Evolutionary conservation across 2,329 filamentous ascomycete genomes (phyloP).

Genomic region (Cladophialophora exuberans): DNA sequence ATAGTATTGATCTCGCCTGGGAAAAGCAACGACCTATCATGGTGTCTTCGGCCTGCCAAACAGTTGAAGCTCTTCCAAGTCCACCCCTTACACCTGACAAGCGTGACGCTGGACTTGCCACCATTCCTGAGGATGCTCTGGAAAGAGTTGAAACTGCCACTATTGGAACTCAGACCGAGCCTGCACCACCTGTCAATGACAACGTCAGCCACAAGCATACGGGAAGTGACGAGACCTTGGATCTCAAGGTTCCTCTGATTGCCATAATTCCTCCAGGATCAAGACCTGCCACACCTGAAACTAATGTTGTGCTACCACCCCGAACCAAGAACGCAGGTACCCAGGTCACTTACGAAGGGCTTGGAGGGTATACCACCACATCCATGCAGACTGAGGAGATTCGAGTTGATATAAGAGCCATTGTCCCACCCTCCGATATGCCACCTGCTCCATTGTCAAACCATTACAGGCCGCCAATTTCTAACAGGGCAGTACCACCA

Average conservation of each 20-base stretch:
- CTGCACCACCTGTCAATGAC: slow-evolving; percentile 8
- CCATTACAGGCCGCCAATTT: slow-evolving; percentile 40
- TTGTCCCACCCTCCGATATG: slow-evolving; percentile 75
- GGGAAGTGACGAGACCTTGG: slow-evolving; percentile 30
- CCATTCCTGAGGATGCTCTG: slow-evolving; percentile 29
- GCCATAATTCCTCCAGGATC: slow-evolving; percentile 87
- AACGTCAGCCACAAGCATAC: slow-evolving; percentile 27
- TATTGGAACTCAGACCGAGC: slow-evolving; percentile 31
- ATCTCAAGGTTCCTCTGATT: slow-evolving; percentile 76
- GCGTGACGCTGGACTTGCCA: slow-evolving; percentile 23
- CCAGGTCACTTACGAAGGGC: slow-evolving; percentile 67
- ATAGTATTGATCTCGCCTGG: slow-evolving; percentile 25
- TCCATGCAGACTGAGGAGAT: slow-evolving; percentile 91
- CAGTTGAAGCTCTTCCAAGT: slow-evolving; percentile 42
- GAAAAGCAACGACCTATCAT: slow-evolving; percentile 38
- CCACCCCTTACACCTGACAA: slow-evolving; percentile 42
- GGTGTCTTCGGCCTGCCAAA: slow-evolving; percentile 49
- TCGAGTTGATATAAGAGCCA: slow-evolving; percentile 75
- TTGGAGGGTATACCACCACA: slow-evolving; percentile 54
- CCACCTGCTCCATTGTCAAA: slow-evolving; percentile 75
- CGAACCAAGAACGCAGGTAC: slow-evolving; percentile 79
- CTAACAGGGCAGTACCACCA: slow-evolving; percentile 32
- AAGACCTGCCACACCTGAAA: slow-evolving; percentile 74
- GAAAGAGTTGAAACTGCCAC: slow-evolving; percentile 28
- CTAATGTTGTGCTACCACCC: slow-evolving; percentile 70